Conservation (phyloP, 2,329 filamentous ascomycete genomes). For the Phoma herbarum region DNA sequence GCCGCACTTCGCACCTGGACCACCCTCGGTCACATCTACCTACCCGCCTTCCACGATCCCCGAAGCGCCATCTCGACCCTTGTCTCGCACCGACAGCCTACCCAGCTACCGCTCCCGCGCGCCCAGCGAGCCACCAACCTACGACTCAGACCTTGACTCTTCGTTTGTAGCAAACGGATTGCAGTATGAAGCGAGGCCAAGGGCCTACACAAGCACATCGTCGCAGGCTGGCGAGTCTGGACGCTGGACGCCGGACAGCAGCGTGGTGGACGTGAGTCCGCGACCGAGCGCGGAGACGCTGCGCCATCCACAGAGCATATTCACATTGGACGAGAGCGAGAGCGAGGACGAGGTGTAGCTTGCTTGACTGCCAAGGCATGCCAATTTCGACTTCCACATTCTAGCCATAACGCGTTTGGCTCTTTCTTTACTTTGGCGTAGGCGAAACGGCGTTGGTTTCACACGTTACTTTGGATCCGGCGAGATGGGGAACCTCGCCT, state of each 20-base stretch:
- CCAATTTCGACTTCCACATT: no score
- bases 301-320: conserved; percentile 36
- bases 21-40: conserved; percentile 42
- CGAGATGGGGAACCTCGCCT: conserved; percentile 14
- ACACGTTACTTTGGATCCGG: no score
- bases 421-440: neutral
- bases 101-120: conserved; percentile 57
- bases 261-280: conserved; percentile 51
- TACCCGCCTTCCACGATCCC: conserved; percentile 44
- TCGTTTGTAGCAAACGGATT: conserved; percentile 54
- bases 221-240: conserved; percentile 26
- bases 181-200: conserved; percentile 44
- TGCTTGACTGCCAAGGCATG: no score
- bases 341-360: conserved; percentile 13
- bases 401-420: neutral
- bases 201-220: neutral
- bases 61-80: conserved; percentile 45
- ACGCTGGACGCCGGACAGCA: conserved; percentile 51
- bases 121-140: conserved; percentile 52
- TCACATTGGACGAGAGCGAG: conserved; percentile 36
- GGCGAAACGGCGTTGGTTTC: neutral
- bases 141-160: conserved; percentile 52
- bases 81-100: conserved; percentile 52
- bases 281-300: conserved; percentile 51
- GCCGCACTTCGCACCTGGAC: conserved; percentile 16